Base-by-base conservation (phyloP, 1,139 yeast species). In the Debaryomyces robertsiae region DNA sequence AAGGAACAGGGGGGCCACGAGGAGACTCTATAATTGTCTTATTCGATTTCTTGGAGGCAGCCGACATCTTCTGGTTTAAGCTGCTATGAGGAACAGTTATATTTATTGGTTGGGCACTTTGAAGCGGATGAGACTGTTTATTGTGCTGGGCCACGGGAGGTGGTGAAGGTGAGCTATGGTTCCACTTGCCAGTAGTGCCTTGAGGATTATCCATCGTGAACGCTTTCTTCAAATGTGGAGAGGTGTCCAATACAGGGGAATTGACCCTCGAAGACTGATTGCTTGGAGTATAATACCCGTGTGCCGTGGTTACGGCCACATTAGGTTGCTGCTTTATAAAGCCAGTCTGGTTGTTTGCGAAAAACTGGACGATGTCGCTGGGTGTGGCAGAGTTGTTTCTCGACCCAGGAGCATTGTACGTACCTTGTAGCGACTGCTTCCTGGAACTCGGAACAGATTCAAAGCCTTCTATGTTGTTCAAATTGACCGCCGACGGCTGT, bases 1-100 rank as follows among this genome's bases (percentile, higher is more conserved):
- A 85, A 14, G 91, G 91, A 1, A 83, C 83, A 24, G 83, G 81
- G 1, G 89, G 86, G 0, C 83, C 87, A 3, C 71, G 75, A 2
- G 85, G 86, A 3, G 83, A 67, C 16, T 72, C 74, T 18, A 73
- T 75, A n/a, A 51, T 55, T 3, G 61, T 63, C 42, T 65, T 65
- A 32, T 54, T 57, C 3, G 84, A 50, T 36, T 54, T 60, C 31
- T 58, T 62, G 11, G 42, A 13, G 6, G 53, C 32, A 11, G 30
- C 33, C 6, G 62, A 52, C 6, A 55, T 47, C 37, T 54, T 55
- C 33, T 65, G 45, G 3, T 55, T 59, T 30, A 53, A 42, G 31
- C 39, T 51, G 22, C 35, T 35, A 17, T 35, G 28, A 3, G 41
- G 23, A 27, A 38, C 25, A 13, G 3, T 30, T n/a, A 59, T 57